Conservation (phyloP, 2,329 filamentous ascomycete species). For the Chrysoporthe puriensis region DNA sequence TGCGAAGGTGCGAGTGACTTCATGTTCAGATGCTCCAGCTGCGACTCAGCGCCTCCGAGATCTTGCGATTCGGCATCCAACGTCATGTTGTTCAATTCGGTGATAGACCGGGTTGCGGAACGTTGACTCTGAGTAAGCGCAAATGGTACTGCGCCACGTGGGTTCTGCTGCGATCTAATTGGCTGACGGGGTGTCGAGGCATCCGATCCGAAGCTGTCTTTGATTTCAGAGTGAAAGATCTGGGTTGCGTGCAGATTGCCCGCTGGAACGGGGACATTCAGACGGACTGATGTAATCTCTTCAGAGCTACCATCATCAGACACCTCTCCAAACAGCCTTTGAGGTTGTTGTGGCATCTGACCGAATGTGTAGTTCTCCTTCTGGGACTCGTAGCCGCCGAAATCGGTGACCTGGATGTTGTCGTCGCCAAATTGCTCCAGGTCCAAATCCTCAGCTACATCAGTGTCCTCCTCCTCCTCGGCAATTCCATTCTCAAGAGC, state of each 20-base stretch:
- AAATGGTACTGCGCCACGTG: constrained; percentile 31
- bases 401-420: constrained; percentile 42
- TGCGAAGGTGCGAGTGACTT: constrained; percentile 39
- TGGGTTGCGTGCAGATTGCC: constrained; percentile 40
- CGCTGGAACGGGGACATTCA: constrained; percentile 51
- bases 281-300: constrained; percentile 49
- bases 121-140: constrained; percentile 32
- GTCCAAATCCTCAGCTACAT: constrained; percentile 34
- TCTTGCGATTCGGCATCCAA: constrained; percentile 60
- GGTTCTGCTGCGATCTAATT: constrained; percentile 29
- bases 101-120: constrained; percentile 45
- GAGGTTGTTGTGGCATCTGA: constrained; percentile 43
- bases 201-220: constrained; percentile 53
- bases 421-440: constrained; percentile 33
- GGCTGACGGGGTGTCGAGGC: constrained; percentile 35
- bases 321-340: constrained; percentile 59
- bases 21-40: constrained; percentile 49
- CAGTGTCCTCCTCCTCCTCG: constrained; percentile 6
- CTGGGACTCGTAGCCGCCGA: constrained; percentile 68
- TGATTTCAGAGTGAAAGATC: constrained; percentile 46
- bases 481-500: constrained; percentile 38
- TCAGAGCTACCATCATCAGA: constrained; percentile 60
- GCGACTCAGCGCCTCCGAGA: constrained; percentile 54
- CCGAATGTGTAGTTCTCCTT: constrained; percentile 78
- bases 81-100: constrained; percentile 56